phyloP scores from a whole-genome alignment of 2,329 filamentous ascomycete species.

The Penicillium sp. region DNA sequence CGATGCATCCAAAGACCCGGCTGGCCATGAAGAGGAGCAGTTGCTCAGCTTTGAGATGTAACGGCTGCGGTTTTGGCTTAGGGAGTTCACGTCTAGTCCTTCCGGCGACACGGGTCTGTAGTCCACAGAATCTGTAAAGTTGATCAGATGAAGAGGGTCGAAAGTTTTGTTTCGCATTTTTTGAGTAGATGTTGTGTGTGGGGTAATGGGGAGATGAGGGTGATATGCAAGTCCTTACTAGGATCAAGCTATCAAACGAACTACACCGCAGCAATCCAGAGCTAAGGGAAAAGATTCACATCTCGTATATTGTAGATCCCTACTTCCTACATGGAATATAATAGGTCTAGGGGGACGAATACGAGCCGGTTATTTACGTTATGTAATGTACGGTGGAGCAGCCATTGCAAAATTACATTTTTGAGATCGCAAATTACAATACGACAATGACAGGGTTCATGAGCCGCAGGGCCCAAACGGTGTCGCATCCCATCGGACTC shows the following conservation, averaged over 20 bases:
- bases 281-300: too few species aligned
- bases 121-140: background rate
- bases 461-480: background rate
- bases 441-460: background rate
- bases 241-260: background rate
- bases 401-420: too few species aligned
- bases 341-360: too few species aligned
- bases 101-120: background rate
- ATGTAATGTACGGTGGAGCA: too few species aligned
- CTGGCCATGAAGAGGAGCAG: slow-evolving; percentile 2
- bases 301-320: too few species aligned
- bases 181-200: background rate
- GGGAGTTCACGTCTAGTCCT: background rate
- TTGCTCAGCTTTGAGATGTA: background rate
- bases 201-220: background rate
- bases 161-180: background rate
- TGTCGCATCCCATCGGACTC: slow-evolving; percentile 7
- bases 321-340: too few species aligned
- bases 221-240: background rate
- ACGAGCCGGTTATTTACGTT: too few species aligned
- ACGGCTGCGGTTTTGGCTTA: background rate
- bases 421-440: background rate
- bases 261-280: too few species aligned
- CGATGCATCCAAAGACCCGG: background rate
- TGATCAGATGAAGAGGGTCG: background rate